These are phyloP conservation scores for Entelexis paramagnoliae DNA, from an alignment of 1,139 yeast species.

Conservation along the genomic window DNA sequence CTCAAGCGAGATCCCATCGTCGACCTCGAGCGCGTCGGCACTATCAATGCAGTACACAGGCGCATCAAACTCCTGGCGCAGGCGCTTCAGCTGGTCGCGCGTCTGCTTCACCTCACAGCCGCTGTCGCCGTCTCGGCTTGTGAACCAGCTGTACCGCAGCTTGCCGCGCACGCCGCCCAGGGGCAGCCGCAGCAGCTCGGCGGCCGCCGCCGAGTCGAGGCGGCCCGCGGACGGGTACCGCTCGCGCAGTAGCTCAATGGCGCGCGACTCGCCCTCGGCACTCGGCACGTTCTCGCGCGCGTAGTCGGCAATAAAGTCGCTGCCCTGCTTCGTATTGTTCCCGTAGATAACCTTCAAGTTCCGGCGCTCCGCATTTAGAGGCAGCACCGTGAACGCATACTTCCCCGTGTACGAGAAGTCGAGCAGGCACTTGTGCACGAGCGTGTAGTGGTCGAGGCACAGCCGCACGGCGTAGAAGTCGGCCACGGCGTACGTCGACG, in stretches of 20 bases:
- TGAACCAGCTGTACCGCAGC: slow-evolving; percentile 13
- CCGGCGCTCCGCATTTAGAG: slow-evolving; percentile 12
- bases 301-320: slow-evolving; percentile 17
- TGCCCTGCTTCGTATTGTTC: background rate
- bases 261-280: slow-evolving; percentile 16
- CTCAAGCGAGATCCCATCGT: slow-evolving; percentile 74
- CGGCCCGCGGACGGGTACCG: slow-evolving; percentile 1
- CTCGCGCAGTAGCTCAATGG: slow-evolving; percentile 15
- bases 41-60: slow-evolving; percentile 81
- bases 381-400: slow-evolving; percentile 17
- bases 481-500: slow-evolving; percentile 2
- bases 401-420: slow-evolving; percentile 12
- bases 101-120: background rate
- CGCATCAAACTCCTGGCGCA: slow-evolving; percentile 36
- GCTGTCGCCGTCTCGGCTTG: background rate
- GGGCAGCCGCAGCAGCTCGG: slow-evolving; percentile 12
- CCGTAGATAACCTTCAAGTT: background rate
- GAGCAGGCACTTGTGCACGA: slow-evolving; percentile 11
- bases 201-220: slow-evolving; percentile 11
- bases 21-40: slow-evolving; percentile 75
- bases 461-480: slow-evolving; percentile 20
- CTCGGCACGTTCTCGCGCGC: slow-evolving; percentile 20
- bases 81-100: slow-evolving; percentile 9
- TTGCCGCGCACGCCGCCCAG: slow-evolving; percentile 3
- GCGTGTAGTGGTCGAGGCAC: slow-evolving; percentile 20